Conservation (phyloP, 768 basidiomycete species). For the Tulasnella sp. region DNA sequence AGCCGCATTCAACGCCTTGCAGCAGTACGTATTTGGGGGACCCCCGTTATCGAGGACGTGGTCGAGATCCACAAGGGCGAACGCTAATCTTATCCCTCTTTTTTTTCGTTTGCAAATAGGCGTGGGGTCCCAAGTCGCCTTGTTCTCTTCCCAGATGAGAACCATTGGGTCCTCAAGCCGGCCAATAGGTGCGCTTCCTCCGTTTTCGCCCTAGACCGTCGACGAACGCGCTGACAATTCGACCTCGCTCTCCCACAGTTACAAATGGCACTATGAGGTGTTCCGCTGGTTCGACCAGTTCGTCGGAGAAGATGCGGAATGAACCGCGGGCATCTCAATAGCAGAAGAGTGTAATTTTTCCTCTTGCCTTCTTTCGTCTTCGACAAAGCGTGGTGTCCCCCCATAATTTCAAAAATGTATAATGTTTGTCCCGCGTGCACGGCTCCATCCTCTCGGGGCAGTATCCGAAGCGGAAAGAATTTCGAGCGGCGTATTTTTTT, state of each 20-base stretch:
- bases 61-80: neutral
- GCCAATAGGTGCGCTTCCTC: conserved; percentile 62
- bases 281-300: conserved; percentile 78
- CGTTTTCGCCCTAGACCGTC: neutral
- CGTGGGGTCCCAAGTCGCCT: conserved; percentile 72
- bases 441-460: conserved; percentile 6
- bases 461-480: neutral
- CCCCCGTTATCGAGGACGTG: neutral
- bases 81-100: neutral
- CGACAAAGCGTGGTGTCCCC: neutral
- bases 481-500: neutral
- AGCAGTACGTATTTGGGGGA: conserved; percentile 59
- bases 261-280: conserved; percentile 96
- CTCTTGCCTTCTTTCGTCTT: neutral
- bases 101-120: conserved; percentile 46
- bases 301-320: conserved; percentile 33
- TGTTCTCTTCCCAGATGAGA: conserved; percentile 87
- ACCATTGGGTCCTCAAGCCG: conserved; percentile 87
- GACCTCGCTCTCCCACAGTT: conserved; percentile 46
- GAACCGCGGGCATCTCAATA: neutral
- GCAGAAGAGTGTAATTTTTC: neutral
- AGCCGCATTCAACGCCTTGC: conserved; percentile 80
- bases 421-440: neutral
- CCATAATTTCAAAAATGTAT: conserved; percentile 16
- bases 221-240: neutral